Percentiles rank a stretch among this genome's conserved stretches.
Evolutionary conservation across 176 grass and related monocot species (phyloP).

Genomic region (Zoysia japonica): DNA sequence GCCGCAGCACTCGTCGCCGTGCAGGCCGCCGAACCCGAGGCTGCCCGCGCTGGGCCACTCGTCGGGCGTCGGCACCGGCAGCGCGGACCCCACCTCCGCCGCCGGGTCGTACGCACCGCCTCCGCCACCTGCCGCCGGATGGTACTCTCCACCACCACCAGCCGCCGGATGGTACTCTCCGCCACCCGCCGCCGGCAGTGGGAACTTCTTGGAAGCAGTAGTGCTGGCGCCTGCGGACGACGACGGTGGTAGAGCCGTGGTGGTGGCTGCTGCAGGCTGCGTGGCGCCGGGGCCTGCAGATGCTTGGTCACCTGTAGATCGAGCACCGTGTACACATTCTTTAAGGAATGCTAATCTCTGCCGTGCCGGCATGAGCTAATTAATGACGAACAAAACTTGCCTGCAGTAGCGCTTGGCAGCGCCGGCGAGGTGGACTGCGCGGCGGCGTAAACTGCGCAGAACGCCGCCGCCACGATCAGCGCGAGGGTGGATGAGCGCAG

Average conservation of each 20-base stretch:
- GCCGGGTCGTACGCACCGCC: constrained; percentile 13
- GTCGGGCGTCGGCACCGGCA: constrained; percentile 45
- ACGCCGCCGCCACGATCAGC: neutral
- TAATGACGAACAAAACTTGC: neutral
- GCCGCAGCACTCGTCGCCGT: constrained; percentile 31
- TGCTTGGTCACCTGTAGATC: neutral
- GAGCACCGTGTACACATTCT: neutral
- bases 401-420: neutral
- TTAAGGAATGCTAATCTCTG: neutral
- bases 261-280: neutral
- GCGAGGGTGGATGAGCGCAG: neutral
- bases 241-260: neutral
- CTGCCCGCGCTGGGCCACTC: neutral
- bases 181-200: neutral
- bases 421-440: neutral
- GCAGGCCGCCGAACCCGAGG: neutral
- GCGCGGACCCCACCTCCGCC: constrained; percentile 27
- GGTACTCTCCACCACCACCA: constrained; percentile 9
- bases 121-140: neutral
- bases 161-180: neutral
- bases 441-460: neutral
- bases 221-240: neutral
- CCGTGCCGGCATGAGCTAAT: neutral
- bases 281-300: neutral
- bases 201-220: constrained; percentile 28